Conservation (phyloP, 306 rosid species). For the Biancaea sappan region DNA sequence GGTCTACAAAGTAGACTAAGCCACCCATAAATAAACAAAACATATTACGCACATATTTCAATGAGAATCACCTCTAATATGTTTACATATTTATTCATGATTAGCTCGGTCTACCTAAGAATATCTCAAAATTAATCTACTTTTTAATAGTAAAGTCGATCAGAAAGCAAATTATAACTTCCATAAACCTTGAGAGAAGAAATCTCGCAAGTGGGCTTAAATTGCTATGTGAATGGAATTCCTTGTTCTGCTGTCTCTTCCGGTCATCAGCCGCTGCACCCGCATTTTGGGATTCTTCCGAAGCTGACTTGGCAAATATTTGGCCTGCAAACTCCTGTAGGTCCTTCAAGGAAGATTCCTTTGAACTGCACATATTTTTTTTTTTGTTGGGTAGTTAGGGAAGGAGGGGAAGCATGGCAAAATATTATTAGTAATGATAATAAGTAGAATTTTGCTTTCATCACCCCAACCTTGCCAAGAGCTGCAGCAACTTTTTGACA, state of each 20-base stretch:
- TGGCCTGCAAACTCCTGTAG: conserved; percentile 72
- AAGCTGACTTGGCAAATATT: conserved; percentile 54
- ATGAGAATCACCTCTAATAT: neutral
- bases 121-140: neutral
- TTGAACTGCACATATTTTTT: conserved; percentile 59
- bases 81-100: neutral
- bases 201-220: conserved; percentile 95
- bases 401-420: neutral
- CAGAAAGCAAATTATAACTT: conserved; percentile 28
- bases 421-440: neutral
- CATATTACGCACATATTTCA: neutral
- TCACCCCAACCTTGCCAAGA: conserved; percentile 71
- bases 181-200: conserved; percentile 86
- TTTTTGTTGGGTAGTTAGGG: neutral
- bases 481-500: conserved; percentile 74
- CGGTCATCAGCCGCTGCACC: conserved; percentile 51
- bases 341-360: conserved; percentile 78
- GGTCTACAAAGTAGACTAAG: neutral
- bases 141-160: conserved; percentile 25
- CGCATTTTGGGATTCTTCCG: conserved; percentile 53
- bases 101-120: neutral
- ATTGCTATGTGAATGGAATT: conserved; percentile 66
- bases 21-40: neutral
- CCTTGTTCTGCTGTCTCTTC: conserved; percentile 72
- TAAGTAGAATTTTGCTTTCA: neutral